Conservation (phyloP, 345 rosid genomes). For the Cardamine chenopodiifolia region DNA sequence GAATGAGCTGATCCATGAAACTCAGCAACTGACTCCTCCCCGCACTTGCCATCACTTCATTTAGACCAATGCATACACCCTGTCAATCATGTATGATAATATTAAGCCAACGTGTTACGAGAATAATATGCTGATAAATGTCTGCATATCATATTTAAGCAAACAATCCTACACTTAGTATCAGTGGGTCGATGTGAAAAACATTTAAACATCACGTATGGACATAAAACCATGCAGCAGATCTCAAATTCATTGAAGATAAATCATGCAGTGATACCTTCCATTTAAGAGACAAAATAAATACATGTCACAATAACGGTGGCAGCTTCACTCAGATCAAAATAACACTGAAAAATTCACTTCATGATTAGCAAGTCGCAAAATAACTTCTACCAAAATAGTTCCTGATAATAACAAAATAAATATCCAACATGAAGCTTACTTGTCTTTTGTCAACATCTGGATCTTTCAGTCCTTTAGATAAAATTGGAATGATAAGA, state of each 20-base stretch:
- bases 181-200: slow-evolving; percentile 11
- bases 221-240: slow-evolving; percentile 22
- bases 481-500: slow-evolving; percentile 85
- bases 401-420: slow-evolving; percentile 1
- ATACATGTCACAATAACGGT: slow-evolving; percentile 3
- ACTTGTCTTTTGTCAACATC: slow-evolving; percentile 92
- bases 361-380: slow-evolving; percentile 3
- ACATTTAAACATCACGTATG: slow-evolving; percentile 8
- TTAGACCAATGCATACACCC: slow-evolving; percentile 99
- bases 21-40: slow-evolving; percentile 85
- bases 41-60: slow-evolving; percentile 99
- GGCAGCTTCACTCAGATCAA: slow-evolving; percentile 5
- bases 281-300: not conserved
- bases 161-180: slow-evolving; percentile 22
- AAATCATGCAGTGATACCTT: slow-evolving; percentile 8
- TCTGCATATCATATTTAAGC: slow-evolving; percentile 6
- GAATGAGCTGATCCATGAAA: slow-evolving; percentile 95
- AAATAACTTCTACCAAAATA: not conserved
- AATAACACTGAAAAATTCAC: not conserved
- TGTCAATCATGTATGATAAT: slow-evolving; percentile 40
- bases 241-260: slow-evolving; percentile 14
- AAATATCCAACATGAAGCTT: slow-evolving; percentile 29
- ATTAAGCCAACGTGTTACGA: slow-evolving; percentile 9
- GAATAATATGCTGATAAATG: slow-evolving; percentile 12
- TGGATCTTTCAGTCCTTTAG: slow-evolving; percentile 75